A percentile compares a stretch with the other conserved stretches of the same genome.
phyloP scores from a whole-genome alignment of 768 basidiomycete genomes.

The Rhodotorula toruloides region DNA sequence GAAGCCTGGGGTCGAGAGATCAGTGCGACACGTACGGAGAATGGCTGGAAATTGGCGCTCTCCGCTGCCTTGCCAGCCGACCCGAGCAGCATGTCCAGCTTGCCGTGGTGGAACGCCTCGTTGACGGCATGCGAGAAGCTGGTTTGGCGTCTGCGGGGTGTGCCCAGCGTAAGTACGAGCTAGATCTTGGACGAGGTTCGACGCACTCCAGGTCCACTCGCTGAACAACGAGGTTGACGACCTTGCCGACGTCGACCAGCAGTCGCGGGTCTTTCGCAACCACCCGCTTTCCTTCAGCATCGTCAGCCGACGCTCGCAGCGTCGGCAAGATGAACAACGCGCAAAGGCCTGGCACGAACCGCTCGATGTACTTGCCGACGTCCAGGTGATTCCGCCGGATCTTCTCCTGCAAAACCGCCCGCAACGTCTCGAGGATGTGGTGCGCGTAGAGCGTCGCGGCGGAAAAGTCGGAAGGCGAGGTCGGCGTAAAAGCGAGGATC shows the following conservation, averaged over 20 bases:
- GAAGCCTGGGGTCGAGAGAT: too few relatives aligned
- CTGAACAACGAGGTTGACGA: constrained; percentile 65
- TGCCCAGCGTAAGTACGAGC: too few relatives aligned
- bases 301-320: constrained; percentile 28
- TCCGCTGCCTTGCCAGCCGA: constrained; percentile 12
- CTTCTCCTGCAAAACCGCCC: constrained; percentile 59
- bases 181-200: too few relatives aligned
- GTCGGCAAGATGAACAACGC: constrained; percentile 57
- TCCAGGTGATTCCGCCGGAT: constrained; percentile 57
- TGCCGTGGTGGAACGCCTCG: constrained; percentile 13
- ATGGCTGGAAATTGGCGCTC: constrained; percentile 13
- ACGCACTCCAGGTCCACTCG: constrained; percentile 64
- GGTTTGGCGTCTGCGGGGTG: constrained; percentile 14
- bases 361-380: constrained; percentile 72
- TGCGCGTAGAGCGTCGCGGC: constrained; percentile 76
- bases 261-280: constrained; percentile 55
- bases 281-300: constrained; percentile 35
- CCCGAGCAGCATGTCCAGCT: constrained; percentile 1
- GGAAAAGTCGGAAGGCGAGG: constrained; percentile 47
- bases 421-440: constrained; percentile 67
- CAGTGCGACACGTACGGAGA: constrained; percentile 1
- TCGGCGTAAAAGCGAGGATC: constrained; percentile 27
- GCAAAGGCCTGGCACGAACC: constrained; percentile 65
- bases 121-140: constrained; percentile 9
- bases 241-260: constrained; percentile 59